These are phyloP conservation scores for Ophioceras dolichostomum DNA, from an alignment of 2,329 filamentous ascomycete genomes.

Conservation along the genomic window DNA sequence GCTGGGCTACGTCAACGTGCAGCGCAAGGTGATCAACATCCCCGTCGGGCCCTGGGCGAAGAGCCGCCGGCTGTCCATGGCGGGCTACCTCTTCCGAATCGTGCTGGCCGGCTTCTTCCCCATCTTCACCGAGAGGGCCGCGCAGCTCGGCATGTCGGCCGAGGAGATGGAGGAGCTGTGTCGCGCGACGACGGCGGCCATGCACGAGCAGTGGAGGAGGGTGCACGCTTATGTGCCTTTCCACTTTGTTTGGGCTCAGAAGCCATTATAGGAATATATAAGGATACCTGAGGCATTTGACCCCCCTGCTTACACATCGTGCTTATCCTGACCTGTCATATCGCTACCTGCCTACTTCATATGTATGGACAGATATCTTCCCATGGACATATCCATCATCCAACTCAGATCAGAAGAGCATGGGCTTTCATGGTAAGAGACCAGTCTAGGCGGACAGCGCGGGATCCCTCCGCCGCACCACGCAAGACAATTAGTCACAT, in stretches of 20 bases:
- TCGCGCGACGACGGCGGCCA: slow-evolving; percentile 14
- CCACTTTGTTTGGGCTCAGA: slow-evolving; percentile 30
- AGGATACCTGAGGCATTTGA: too few relatives aligned
- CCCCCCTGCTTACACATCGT: too few relatives aligned
- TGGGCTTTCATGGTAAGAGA: too few relatives aligned
- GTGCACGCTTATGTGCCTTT: slow-evolving; percentile 30
- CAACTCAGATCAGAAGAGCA: too few relatives aligned
- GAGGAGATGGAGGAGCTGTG: slow-evolving; percentile 20
- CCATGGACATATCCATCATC: too few relatives aligned
- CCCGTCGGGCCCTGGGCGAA: slow-evolving; percentile 33
- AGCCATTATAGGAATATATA: too few relatives aligned
- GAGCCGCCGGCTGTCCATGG: slow-evolving; percentile 24
- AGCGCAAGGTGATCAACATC: slow-evolving; percentile 26
- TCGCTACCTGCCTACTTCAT: too few relatives aligned
- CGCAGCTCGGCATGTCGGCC: slow-evolving; percentile 18
- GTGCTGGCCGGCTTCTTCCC: slow-evolving; percentile 24
- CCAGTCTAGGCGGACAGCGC: too few relatives aligned
- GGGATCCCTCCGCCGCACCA: too few relatives aligned
- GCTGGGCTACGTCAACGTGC: slow-evolving; percentile 30
- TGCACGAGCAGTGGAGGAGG: slow-evolving; percentile 16
- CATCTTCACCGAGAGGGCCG: slow-evolving; percentile 26
- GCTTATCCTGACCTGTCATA: too few relatives aligned
- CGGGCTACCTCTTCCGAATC: slow-evolving; percentile 27
- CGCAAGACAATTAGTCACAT: too few relatives aligned
- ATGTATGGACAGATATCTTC: too few relatives aligned